These are phyloP conservation scores for Saccharomyces hybrid DNA, from an alignment of 1,139 yeast genomes.

Conservation along the genomic window DNA sequence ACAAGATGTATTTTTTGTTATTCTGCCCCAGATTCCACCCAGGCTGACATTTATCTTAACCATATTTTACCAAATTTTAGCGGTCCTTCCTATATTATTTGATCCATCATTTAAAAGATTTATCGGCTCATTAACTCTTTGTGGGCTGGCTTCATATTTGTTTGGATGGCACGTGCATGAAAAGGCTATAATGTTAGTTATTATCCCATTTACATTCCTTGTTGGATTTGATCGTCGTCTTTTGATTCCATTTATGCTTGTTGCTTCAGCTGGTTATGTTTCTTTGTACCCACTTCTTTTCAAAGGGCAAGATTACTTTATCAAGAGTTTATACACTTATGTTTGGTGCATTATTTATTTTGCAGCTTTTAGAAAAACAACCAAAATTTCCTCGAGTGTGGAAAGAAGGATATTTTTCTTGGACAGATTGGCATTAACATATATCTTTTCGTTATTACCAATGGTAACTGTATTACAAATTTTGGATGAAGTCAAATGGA, in stretches of 20 bases:
- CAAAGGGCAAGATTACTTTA: constrained; percentile 70
- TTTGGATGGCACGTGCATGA: constrained; percentile 99
- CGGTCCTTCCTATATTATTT: constrained; percentile 65
- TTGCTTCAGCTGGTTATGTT: constrained; percentile 76
- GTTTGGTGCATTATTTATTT: constrained; percentile 80
- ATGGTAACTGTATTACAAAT: constrained; percentile 49
- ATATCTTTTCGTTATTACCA: constrained; percentile 61
- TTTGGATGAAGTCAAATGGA: constrained; percentile 50
- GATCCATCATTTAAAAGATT: constrained; percentile 74
- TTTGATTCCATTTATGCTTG: constrained; percentile 55
- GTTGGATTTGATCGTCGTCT: constrained; percentile 66
- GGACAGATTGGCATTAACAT: constrained; percentile 63
- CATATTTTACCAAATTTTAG: constrained; percentile 65
- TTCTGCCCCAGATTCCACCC: constrained; percentile 77
- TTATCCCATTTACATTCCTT: constrained; percentile 81
- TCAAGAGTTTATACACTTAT: constrained; percentile 71
- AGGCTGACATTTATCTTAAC: constrained; percentile 69
- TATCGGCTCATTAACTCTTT: constrained; percentile 74
- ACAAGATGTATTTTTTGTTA: constrained; percentile 77
- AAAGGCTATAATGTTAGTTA: constrained; percentile 81
- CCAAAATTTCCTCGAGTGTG: constrained; percentile 40
- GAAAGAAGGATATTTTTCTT: constrained; percentile 50
- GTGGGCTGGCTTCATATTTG: constrained; percentile 84
- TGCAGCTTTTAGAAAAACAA: constrained; percentile 60
- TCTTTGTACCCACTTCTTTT: constrained; percentile 82